These are phyloP conservation scores for Hygrocybe coccinea DNA, from an alignment of 768 basidiomycete genomes.

Conservation along the genomic window DNA sequence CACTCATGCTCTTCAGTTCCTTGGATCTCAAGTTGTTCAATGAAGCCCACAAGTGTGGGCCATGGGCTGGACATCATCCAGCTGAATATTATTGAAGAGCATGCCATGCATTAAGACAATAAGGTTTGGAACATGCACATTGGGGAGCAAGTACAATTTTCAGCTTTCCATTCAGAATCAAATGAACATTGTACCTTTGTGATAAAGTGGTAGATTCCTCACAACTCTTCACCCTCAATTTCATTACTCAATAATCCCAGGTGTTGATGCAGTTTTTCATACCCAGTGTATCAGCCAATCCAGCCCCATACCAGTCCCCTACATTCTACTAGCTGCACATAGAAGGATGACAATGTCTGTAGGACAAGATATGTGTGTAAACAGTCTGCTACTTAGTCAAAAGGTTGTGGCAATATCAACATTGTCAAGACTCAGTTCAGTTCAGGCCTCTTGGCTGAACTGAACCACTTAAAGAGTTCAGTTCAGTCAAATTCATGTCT, in stretches of 20 bases:
- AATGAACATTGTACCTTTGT: slow-evolving; percentile 67
- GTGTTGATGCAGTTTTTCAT: slow-evolving; percentile 95
- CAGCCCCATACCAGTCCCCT: slow-evolving; percentile 91
- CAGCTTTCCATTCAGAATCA: slow-evolving; percentile 7
- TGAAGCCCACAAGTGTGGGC: slow-evolving; percentile 76
- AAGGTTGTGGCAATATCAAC: too few relatives aligned
- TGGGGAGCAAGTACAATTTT: slow-evolving; percentile 49
- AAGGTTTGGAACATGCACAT: slow-evolving; percentile 67
- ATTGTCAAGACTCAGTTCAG: too few relatives aligned
- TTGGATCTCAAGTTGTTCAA: slow-evolving; percentile 82
- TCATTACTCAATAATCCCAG: slow-evolving; percentile 88
- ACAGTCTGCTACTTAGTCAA: too few relatives aligned
- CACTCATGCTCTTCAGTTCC: slow-evolving; percentile 81
- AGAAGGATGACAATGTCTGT: too few relatives aligned
- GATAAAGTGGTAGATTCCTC: slow-evolving; percentile 87
- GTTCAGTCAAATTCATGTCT: too few relatives aligned
- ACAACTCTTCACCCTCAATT: slow-evolving; percentile 73
- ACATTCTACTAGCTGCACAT: too few relatives aligned
- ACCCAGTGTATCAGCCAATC: slow-evolving; percentile 86
- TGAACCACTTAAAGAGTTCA: too few relatives aligned
- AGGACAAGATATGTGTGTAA: too few relatives aligned
- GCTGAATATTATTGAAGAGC: slow-evolving; percentile 92
- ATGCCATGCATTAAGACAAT: slow-evolving; percentile 94
- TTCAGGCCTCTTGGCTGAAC: too few relatives aligned
- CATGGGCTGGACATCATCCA: slow-evolving; percentile 90